phyloP scores from a whole-genome alignment of 208 protist species.

The Vickermania spadyakhi region DNA sequence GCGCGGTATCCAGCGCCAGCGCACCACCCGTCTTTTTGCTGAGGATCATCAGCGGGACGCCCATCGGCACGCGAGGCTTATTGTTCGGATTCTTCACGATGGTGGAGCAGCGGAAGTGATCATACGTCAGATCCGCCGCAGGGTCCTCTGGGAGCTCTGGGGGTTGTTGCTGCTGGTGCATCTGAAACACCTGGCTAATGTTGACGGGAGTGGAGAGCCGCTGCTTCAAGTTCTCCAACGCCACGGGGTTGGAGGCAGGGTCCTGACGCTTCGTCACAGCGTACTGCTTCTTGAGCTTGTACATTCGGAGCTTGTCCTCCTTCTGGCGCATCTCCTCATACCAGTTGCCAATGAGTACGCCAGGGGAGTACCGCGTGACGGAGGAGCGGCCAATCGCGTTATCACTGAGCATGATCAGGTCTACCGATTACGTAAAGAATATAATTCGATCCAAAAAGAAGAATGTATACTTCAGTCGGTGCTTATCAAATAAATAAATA shows the following conservation, averaged over 20 bases:
- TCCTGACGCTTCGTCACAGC: slow-evolving; percentile 1
- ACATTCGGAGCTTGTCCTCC: slow-evolving; percentile 61
- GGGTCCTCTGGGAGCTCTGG: slow-evolving; percentile 9
- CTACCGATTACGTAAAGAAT: background rate
- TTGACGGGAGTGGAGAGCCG: slow-evolving; percentile 18
- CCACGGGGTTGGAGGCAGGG: slow-evolving; percentile 6
- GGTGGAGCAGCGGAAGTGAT: background rate
- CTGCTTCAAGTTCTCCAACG: slow-evolving; percentile 4
- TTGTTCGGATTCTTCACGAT: slow-evolving; percentile 8
- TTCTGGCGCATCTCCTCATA: slow-evolving; percentile 66
- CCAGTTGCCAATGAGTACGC: slow-evolving; percentile 85
- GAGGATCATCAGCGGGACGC: slow-evolving; percentile 35
- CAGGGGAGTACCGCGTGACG: slow-evolving; percentile 57
- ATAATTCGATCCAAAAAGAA: background rate
- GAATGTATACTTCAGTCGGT: background rate
- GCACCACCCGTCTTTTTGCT: slow-evolving; percentile 30
- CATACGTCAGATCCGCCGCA: background rate
- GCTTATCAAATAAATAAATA: background rate
- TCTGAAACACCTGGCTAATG: slow-evolving; percentile 3
- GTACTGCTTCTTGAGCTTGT: slow-evolving; percentile 20
- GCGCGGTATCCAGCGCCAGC: slow-evolving; percentile 43
- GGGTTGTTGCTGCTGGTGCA: slow-evolving; percentile 2
- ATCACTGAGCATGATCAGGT: slow-evolving; percentile 3
- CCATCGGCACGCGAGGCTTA: slow-evolving; percentile 20
- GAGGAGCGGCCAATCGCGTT: slow-evolving; percentile 21